These are phyloP conservation scores for Silybum marianum DNA, from an alignment of 129 eudicot genomes.

Conservation along the genomic window DNA sequence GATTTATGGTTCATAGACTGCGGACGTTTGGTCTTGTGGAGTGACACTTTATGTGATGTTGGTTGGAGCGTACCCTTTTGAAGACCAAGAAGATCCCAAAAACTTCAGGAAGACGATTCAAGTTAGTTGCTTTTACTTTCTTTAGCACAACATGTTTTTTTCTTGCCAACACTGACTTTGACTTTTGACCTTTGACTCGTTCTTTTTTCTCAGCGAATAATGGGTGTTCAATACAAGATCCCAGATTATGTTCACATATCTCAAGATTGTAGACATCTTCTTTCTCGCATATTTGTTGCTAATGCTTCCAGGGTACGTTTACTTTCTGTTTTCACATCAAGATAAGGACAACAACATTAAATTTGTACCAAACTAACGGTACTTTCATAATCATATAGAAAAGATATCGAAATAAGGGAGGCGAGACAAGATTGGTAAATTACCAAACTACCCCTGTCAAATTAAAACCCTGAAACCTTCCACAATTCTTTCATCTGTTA, in stretches of 20 bases:
- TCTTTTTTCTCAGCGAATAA: conserved; percentile 50
- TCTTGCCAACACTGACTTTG: conserved; percentile 8
- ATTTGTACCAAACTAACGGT: too few relatives aligned
- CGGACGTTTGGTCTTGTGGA: conserved; percentile 99
- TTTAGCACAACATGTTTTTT: neutral
- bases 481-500: too few relatives aligned
- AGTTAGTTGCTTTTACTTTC: conserved; percentile 37
- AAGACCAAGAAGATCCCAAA: conserved; percentile 95
- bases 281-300: conserved; percentile 83
- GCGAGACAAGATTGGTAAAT: too few relatives aligned
- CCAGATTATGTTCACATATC: conserved; percentile 97
- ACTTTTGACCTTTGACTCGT: conserved; percentile 8
- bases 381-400: too few relatives aligned
- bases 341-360: too few relatives aligned
- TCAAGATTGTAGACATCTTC: conserved; percentile 87
- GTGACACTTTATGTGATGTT: conserved; percentile 96
- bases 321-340: conserved; percentile 2
- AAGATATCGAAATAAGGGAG: too few relatives aligned
- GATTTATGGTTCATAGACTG: conserved; percentile 46
- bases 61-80: conserved; percentile 95
- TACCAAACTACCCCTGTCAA: too few relatives aligned
- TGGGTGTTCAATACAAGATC: conserved; percentile 87
- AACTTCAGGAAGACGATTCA: conserved; percentile 92
- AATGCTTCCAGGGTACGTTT: conserved; percentile 64
- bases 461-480: too few relatives aligned